Evolutionary conservation across 257 asterid genomes (phyloP), one percentile per base, ranked within the genome.

Genomic region (Craterostigma plantagineum): DNA sequence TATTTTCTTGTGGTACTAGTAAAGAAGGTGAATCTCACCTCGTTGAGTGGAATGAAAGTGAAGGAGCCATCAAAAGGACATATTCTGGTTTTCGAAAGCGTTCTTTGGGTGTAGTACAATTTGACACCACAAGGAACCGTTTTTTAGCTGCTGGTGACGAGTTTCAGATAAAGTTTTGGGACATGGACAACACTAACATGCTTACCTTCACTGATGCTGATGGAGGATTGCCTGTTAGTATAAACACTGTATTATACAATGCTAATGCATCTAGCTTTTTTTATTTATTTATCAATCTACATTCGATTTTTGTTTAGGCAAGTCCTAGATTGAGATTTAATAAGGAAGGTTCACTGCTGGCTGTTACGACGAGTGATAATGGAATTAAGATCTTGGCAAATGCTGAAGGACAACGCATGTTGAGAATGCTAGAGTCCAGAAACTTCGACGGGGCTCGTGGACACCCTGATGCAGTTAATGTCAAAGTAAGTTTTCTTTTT

Each of bases 1-100:
- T 84, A 12, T 84, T 84, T 72, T 84, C 95, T 43, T 84, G 95
- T 51, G 93, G 95, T 43, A 83, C 95, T 43, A 83, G 93, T 73
- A 79, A 83, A 71, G 92, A 79, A 39, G 95, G 95, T 14, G 95
- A 84, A 62, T 84, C 93, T 38, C 87, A 79, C 57, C 77, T 84
- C 3, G 93, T 84, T 54, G 95, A 84, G 67, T 84, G 95, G 95
- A 80, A 84, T 55, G 95, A 80, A 68, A 80, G 92, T 56, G 93
- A 84, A 63, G 93, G 95, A 64, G 92, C 93, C 52, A 77, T 84
- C 45, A 79, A 72, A 68, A 70, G 93, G 65, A 60, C 84, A 0
- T 84, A 67, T 52, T 55, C 84, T 53, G 95, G 95, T 59, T 79
- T 84, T 48, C 76, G 87, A 47, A 84, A 84, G 60, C 83, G 84